Base-by-base conservation (phyloP, 345 rosid species). In the Camelina sativa region DNA sequence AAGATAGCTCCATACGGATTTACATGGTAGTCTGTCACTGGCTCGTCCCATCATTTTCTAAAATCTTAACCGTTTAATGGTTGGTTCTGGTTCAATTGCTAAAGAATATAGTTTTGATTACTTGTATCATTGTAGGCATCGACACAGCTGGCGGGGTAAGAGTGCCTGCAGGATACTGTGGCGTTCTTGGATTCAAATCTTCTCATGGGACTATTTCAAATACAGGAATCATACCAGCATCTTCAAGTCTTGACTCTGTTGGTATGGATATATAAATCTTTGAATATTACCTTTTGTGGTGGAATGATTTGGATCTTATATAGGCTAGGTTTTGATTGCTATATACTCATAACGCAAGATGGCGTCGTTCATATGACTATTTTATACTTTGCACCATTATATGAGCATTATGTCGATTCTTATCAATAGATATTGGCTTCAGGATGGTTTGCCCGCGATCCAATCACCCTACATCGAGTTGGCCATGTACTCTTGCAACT, bases 391-490 rank as follows among this genome's bases (percentile, higher is more conserved):
- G 67, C 30, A 57, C 40, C 19, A 47, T 40, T 38, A 48, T 34
- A n/a, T 11, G 43, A 57, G 25, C 17, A 51, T 52, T 57, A 38
- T 5, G 46, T 38, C 10, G 44, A 50, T 65, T 77, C 63, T 71
- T 30, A 77, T 51, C 20, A 58, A 32, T 50, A 38, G n/a, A 67
- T 58, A 40, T 74, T 69, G 56, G 19, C 68, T 82, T 82, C 85
- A 95, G 99, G 99, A 32, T 90, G 90, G 94, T 85, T 90, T 87
- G 97, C 97, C 8, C 92, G 82, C 67, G 96, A 95, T 88, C 94
- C 99, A 55, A 83, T 61, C 71, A 71, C 86, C 81, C 81, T 95
- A 43, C 87, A 74, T 5, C 90, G 87, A 44, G 99, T 90, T 75
- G 99, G 98, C 59, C 97, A 89, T 82, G 85, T 90, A 71, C 80